A percentile compares a stretch with the other conserved stretches of the same genome.
Evolutionary conservation across 192 early-diverging fungal species (phyloP).

Genomic region (Obelidium mucronatum): DNA sequence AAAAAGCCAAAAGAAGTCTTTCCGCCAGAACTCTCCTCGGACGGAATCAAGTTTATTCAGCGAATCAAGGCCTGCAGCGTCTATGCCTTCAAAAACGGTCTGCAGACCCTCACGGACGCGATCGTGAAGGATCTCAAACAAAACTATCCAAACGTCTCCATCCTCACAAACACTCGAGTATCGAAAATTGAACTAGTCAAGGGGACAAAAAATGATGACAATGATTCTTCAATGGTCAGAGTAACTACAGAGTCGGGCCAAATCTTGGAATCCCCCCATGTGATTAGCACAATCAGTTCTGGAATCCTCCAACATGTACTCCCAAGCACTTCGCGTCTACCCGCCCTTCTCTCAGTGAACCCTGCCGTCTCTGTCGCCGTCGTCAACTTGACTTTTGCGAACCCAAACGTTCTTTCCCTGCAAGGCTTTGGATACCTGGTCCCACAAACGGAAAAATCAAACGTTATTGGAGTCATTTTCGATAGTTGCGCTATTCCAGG

Average conservation of each 20-base stretch:
- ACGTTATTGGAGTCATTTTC: slow-evolving; percentile 81
- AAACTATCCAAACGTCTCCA: slow-evolving; percentile 47
- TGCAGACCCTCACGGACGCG: slow-evolving; percentile 71
- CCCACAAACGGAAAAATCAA: slow-evolving; percentile 68
- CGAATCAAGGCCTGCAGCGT: slow-evolving; percentile 72
- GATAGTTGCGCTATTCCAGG: slow-evolving; percentile 81
- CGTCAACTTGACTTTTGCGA: slow-evolving; percentile 78
- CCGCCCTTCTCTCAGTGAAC: slow-evolving; percentile 61
- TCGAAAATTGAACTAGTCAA: neutral
- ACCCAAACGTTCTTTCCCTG: slow-evolving; percentile 58
- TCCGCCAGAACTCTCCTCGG: slow-evolving; percentile 20
- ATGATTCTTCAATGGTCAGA: neutral
- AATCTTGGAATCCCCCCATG: slow-evolving; percentile 52
- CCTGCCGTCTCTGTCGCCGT: slow-evolving; percentile 82
- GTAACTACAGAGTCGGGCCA: neutral
- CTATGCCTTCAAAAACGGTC: slow-evolving; percentile 82
- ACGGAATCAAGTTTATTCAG: slow-evolving; percentile 65
- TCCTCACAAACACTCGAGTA: slow-evolving; percentile 1
- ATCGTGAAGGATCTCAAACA: slow-evolving; percentile 59
- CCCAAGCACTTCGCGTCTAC: slow-evolving; percentile 1
- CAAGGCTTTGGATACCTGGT: slow-evolving; percentile 93
- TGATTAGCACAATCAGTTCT: slow-evolving; percentile 77
- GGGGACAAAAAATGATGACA: too few relatives aligned
- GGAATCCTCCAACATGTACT: slow-evolving; percentile 57
- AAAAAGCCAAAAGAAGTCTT: slow-evolving; percentile 26